Conservation (phyloP, 306 rosid genomes). For the Cyamopsis tetragonoloba region DNA sequence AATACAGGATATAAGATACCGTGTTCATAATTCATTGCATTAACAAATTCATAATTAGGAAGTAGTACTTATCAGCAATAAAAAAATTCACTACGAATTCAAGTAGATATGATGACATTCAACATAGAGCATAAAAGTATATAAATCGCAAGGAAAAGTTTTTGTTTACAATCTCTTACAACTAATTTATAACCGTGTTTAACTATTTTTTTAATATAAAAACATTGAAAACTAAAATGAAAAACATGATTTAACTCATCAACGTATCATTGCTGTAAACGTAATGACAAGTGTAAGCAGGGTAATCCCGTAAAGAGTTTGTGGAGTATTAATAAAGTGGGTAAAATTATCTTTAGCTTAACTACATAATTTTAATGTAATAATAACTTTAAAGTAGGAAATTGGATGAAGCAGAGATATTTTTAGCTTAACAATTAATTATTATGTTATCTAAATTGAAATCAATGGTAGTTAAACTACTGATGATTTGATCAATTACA, state of each 20-base stretch:
- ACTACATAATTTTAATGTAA: too few relatives aligned
- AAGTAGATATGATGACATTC: slow-evolving; percentile 1
- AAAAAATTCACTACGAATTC: too few relatives aligned
- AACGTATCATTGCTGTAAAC: too few relatives aligned
- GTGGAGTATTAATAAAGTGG: not conserved
- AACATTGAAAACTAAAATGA: too few relatives aligned
- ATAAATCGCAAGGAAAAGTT: too few relatives aligned
- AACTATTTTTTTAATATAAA: too few relatives aligned
- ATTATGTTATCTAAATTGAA: not conserved
- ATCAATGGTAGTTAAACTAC: not conserved
- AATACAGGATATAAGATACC: not conserved
- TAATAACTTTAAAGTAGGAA: too few relatives aligned
- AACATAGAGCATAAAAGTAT: not conserved
- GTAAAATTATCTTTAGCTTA: too few relatives aligned
- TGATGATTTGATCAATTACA: not conserved
- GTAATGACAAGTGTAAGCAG: slow-evolving; percentile 5
- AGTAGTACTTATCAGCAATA: too few relatives aligned
- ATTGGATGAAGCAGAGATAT: not conserved
- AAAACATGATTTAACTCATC: too few relatives aligned
- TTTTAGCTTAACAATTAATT: not conserved
- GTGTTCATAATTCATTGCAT: slow-evolving; percentile 12
- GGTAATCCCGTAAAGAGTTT: not conserved
- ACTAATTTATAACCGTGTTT: too few relatives aligned
- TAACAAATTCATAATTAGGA: slow-evolving; percentile 8
- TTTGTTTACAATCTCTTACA: too few relatives aligned